Conservation (phyloP, 306 rosid species). For the Pueraria montana region DNA sequence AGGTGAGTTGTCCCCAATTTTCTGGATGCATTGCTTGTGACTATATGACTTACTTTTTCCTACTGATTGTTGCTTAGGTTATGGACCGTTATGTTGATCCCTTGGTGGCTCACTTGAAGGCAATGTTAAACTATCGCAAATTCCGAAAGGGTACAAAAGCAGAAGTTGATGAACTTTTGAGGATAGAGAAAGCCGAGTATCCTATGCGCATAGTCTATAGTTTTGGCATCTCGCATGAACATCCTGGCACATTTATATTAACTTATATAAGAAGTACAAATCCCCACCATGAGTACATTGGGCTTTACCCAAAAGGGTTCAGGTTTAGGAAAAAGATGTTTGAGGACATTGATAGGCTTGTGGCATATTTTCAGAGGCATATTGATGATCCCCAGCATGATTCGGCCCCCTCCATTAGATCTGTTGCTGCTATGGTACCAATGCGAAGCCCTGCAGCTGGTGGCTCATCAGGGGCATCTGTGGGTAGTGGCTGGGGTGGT, state of each 20-base stretch:
- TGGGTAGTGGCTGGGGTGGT: slow-evolving; percentile 90
- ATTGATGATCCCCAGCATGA: slow-evolving; percentile 90
- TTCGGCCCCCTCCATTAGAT: slow-evolving; percentile 89
- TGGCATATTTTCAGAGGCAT: slow-evolving; percentile 89
- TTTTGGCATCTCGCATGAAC: slow-evolving; percentile 92
- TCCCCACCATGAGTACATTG: slow-evolving; percentile 98
- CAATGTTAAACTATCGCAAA: slow-evolving; percentile 92
- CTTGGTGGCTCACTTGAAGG: slow-evolving; percentile 82
- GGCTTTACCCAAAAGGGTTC: slow-evolving; percentile 98
- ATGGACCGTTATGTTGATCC: slow-evolving; percentile 99
- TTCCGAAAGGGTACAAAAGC: slow-evolving; percentile 84
- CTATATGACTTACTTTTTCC: neutral
- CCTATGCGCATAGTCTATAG: slow-evolving; percentile 93
- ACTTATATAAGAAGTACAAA: slow-evolving; percentile 89
- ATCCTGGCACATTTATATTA: slow-evolving; percentile 97
- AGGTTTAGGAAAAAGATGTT: slow-evolving; percentile 96
- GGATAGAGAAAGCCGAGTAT: slow-evolving; percentile 76
- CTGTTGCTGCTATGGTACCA: slow-evolving; percentile 98
- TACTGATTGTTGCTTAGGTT: slow-evolving; percentile 64
- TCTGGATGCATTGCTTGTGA: slow-evolving; percentile 31
- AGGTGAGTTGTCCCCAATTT: slow-evolving; percentile 60
- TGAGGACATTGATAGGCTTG: slow-evolving; percentile 95
- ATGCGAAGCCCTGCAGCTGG: slow-evolving; percentile 99
- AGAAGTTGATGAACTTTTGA: slow-evolving; percentile 93
- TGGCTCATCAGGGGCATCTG: slow-evolving; percentile 87